Conservation (phyloP, 306 rosid genomes). For the Begonia masoniana region DNA sequence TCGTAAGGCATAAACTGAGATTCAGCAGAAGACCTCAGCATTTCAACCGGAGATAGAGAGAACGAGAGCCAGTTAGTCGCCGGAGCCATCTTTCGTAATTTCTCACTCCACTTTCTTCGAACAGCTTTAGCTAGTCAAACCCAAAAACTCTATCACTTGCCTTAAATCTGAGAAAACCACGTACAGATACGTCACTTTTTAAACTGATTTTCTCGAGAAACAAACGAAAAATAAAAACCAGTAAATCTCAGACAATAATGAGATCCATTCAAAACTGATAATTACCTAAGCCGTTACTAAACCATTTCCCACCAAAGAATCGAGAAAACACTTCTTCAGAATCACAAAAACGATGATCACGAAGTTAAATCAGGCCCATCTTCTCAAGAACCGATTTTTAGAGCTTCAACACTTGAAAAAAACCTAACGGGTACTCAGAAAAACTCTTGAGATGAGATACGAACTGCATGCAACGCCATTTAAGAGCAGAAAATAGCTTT, state of each 20-base stretch:
- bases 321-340: too few species aligned
- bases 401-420: neutral
- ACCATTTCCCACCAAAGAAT: slow-evolving; percentile 1
- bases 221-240: slow-evolving; percentile 12
- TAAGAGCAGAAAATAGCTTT: neutral
- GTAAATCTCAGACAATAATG: neutral
- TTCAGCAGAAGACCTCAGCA: slow-evolving; percentile 48
- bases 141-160: neutral
- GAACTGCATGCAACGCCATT: slow-evolving; percentile 45
- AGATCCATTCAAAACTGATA: neutral
- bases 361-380: slow-evolving; percentile 2
- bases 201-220: slow-evolving; percentile 13
- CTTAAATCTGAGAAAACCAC: slow-evolving; percentile 1
- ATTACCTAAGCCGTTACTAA: slow-evolving; percentile 5
- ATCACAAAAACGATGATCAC: slow-evolving; percentile 12
- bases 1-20: slow-evolving; percentile 44
- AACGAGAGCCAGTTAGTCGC: slow-evolving; percentile 80
- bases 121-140: slow-evolving; percentile 2
- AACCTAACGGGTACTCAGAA: neutral
- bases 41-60: slow-evolving; percentile 80
- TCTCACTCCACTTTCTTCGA: neutral
- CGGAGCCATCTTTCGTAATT: slow-evolving; percentile 46
- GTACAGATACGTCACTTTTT: neutral
- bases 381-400: neutral
- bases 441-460: neutral